These are phyloP conservation scores for Aspergillus aculeatinus DNA, from an alignment of 2,329 filamentous ascomycete species.

Conservation along the genomic window DNA sequence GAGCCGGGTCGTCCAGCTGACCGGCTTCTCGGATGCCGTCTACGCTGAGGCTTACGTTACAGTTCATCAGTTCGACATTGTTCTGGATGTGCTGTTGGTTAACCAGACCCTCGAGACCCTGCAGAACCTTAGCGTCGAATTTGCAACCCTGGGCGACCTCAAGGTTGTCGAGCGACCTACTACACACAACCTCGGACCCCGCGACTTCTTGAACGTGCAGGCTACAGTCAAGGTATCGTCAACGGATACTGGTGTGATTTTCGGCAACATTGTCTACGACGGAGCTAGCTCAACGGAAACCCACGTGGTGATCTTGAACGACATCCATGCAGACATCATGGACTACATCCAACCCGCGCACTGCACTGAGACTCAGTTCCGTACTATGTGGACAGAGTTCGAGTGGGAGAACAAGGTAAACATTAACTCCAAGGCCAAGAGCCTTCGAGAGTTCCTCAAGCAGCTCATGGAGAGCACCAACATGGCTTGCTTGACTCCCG, in stretches of 20 bases:
- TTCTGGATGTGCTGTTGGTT: slow-evolving; percentile 91
- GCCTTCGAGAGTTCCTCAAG: slow-evolving; percentile 84
- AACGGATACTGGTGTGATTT: slow-evolving; percentile 97
- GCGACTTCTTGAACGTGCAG: slow-evolving; percentile 98
- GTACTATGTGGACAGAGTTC: slow-evolving; percentile 99
- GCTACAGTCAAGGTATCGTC: slow-evolving; percentile 98
- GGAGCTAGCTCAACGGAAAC: slow-evolving; percentile 88
- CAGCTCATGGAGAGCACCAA: slow-evolving; percentile 97
- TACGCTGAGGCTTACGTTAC: slow-evolving; percentile 99
- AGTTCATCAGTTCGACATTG: slow-evolving; percentile 97
- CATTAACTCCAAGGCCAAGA: slow-evolving; percentile 96
- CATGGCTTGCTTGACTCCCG: slow-evolving; percentile 96
- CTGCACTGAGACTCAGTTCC: slow-evolving; percentile 97
- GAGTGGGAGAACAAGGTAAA: slow-evolving; percentile 99
- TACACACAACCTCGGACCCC: slow-evolving; percentile 90
- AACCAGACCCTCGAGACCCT: slow-evolving; percentile 97
- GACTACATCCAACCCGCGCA: slow-evolving; percentile 98
- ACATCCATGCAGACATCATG: slow-evolving; percentile 99
- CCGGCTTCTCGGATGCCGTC: slow-evolving; percentile 95
- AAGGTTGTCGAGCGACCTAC: slow-evolving; percentile 97
- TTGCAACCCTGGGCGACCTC: slow-evolving; percentile 94
- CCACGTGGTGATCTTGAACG: slow-evolving; percentile 96
- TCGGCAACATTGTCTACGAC: slow-evolving; percentile 97
- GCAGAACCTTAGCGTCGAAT: slow-evolving; percentile 95
- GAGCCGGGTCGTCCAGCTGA: slow-evolving; percentile 92